Base-by-base conservation (phyloP, 2,329 filamentous ascomycete genomes). In the Calonectria pseudoturangicola region DNA sequence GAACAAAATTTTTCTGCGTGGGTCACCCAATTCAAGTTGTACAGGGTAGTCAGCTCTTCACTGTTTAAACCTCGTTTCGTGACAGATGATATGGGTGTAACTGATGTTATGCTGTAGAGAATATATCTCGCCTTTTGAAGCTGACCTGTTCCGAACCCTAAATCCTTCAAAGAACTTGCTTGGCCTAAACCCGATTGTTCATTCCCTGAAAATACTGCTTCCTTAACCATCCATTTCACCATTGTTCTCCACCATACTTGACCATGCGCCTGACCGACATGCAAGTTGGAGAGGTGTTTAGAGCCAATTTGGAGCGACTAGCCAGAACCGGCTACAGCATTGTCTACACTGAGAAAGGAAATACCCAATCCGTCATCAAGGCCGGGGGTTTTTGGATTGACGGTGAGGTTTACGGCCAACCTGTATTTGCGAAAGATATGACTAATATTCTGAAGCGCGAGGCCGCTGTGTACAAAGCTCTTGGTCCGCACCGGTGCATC, bases 401-500 rank as follows among this genome's bases (percentile, higher is more conserved):
- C 8, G 51, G 51, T 13, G 51, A 58, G 21, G 8, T 58, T 39
- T 58, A 58, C 30, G 30, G 51, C 30, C 10, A 58, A 6, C 51
- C 51, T 18, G 2, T 1, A 15, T 39, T 39, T 25, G 51, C 30
- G 9, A 39, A 58, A 39, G 51, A 58, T 21, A 39, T 16, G 12
- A 58, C n/a, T 39, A 39, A 39, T 16, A 2, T 16, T 25, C 51
- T 58, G n/a, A 58, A 39, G 51, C 51, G 51, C 5, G 51, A 58
- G 30, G 51, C 51, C 18, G 30, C 51, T 16, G n/a, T 39, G 9
- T 58, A 58, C 16, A 16, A 58, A 58, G 51, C 51, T 9, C 30
- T 58, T 16, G 30, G 51, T 39, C 51, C 51, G 1, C 51, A 58
- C 39, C 51, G 30, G 30, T 58, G 51, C 12, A 58, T 58, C 9